Evolutionary conservation across 192 early-diverging fungal species (phyloP).

Genomic region (Gamsiella multidivaricata): DNA sequence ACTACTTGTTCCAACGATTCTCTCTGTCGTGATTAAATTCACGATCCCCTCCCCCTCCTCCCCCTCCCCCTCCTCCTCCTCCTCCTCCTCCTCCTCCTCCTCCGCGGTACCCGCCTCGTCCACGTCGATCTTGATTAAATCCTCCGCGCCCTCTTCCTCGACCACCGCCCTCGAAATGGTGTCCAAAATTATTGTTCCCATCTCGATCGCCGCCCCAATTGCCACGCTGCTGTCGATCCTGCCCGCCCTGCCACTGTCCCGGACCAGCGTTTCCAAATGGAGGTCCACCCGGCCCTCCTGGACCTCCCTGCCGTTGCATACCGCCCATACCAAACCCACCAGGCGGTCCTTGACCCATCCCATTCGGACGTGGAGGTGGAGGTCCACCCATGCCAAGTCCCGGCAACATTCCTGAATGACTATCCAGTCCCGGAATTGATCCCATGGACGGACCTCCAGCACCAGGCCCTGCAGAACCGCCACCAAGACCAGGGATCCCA

Average conservation of each 20-base stretch:
- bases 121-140: conserved; percentile 46
- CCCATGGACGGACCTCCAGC: conserved; percentile 29
- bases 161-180: conserved; percentile 43
- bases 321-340: conserved; percentile 12
- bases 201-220: conserved; percentile 27
- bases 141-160: conserved; percentile 48
- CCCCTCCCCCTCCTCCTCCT: conserved; percentile 4
- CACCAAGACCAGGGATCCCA: conserved; percentile 46
- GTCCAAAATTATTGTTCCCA: conserved; percentile 9
- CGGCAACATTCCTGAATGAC: conserved; percentile 27
- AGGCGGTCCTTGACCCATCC: conserved; percentile 21
- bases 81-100: conserved; percentile 21
- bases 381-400: conserved; percentile 49
- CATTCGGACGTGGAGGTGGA: conserved; percentile 5
- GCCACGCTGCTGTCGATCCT: conserved; percentile 23
- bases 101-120: conserved; percentile 37
- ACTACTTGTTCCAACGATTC: conserved; percentile 7
- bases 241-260: conserved; percentile 29
- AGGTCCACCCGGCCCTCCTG: conserved; percentile 6
- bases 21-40: neutral
- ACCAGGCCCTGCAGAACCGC: conserved; percentile 25
- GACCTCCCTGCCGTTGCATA: conserved; percentile 27
- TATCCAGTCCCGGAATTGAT: conserved; percentile 21
- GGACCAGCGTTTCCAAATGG: conserved; percentile 14
- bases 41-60: conserved; percentile 1